phyloP scores from a whole-genome alignment of 2,329 filamentous ascomycete genomes.

The Talaromyces sp. region DNA sequence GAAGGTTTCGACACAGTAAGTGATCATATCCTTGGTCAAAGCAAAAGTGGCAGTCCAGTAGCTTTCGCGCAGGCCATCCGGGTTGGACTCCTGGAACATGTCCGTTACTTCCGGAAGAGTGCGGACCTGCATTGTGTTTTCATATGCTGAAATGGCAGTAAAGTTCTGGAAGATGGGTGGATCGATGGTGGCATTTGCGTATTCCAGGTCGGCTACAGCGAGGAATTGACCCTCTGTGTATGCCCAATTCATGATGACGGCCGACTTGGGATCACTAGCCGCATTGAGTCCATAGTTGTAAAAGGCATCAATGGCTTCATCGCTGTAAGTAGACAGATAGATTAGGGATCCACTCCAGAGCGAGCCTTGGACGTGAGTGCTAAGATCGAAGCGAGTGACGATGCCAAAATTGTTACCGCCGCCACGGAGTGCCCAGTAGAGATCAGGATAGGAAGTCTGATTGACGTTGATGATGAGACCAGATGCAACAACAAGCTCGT shows the following conservation, averaged over 20 bases:
- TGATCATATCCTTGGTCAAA: conserved; percentile 29
- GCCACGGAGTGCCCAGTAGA: conserved; percentile 42
- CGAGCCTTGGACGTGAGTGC: conserved; percentile 34
- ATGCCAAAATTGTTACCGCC: conserved; percentile 41
- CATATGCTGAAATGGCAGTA: conserved; percentile 29
- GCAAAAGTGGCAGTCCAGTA: conserved; percentile 35
- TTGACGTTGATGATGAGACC: conserved; percentile 35
- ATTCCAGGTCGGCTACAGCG: conserved; percentile 35
- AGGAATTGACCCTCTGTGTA: conserved; percentile 27
- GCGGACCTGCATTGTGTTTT: conserved; percentile 30
- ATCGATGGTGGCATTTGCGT: conserved; percentile 35
- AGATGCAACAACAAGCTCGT: conserved; percentile 30
- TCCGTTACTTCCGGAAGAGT: conserved; percentile 32
- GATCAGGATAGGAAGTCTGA: conserved; percentile 29
- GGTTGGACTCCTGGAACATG: conserved; percentile 34
- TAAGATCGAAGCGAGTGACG: conserved; percentile 41
- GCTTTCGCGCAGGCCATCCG: conserved; percentile 30
- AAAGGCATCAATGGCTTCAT: conserved; percentile 32
- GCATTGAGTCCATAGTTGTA: conserved; percentile 30
- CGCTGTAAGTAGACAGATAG: conserved; percentile 30
- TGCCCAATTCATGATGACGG: conserved; percentile 33
- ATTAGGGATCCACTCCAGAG: conserved; percentile 40
- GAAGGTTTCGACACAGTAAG: conserved; percentile 26
- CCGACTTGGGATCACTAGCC: conserved; percentile 34
- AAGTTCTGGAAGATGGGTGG: conserved; percentile 40